These are phyloP conservation scores for Akanthomyces dipterigenus DNA, from an alignment of 2,329 filamentous ascomycete species.

Conservation along the genomic window DNA sequence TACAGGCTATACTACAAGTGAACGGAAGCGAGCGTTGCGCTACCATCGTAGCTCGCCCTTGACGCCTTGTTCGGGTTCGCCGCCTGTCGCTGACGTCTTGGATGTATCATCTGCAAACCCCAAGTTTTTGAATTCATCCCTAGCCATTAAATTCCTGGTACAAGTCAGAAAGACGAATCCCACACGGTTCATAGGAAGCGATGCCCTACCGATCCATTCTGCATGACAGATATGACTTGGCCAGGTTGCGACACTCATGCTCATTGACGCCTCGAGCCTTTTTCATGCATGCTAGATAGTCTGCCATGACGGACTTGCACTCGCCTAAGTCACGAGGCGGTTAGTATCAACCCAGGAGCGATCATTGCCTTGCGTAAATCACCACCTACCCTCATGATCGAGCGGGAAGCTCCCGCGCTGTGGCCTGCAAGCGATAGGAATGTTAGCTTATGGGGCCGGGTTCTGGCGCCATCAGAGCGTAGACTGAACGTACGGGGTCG, in stretches of 20 bases:
- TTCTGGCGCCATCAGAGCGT: constrained; percentile 23
- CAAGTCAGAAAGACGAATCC: not conserved
- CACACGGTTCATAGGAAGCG: not conserved
- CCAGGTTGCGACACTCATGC: constrained; percentile 73
- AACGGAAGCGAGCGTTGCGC: not conserved
- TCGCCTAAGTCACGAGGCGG: constrained; percentile 48
- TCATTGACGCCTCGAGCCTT: constrained; percentile 78
- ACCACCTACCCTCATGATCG: constrained; percentile 66
- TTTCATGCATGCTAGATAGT: constrained; percentile 83
- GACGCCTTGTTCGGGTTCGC: constrained; percentile 25
- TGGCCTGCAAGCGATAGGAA: constrained; percentile 46
- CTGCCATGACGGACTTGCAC: constrained; percentile 82
- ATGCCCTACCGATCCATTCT: constrained; percentile 80
- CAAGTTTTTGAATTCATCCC: constrained; percentile 89
- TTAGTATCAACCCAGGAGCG: not conserved
- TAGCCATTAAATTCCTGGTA: constrained; percentile 87
- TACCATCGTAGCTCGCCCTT: constrained; percentile 34
- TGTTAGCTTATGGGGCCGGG: not conserved
- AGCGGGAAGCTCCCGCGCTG: constrained; percentile 94
- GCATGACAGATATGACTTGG: constrained; percentile 83
- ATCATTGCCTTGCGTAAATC: not conserved
- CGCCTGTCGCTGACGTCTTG: constrained; percentile 16
- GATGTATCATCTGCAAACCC: constrained; percentile 52
- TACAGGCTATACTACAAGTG: not conserved
- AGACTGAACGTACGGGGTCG: constrained; percentile 50